Base-by-base conservation (phyloP, 768 basidiomycete genomes). In the Pseudohyphozyma bogoriensis region DNA sequence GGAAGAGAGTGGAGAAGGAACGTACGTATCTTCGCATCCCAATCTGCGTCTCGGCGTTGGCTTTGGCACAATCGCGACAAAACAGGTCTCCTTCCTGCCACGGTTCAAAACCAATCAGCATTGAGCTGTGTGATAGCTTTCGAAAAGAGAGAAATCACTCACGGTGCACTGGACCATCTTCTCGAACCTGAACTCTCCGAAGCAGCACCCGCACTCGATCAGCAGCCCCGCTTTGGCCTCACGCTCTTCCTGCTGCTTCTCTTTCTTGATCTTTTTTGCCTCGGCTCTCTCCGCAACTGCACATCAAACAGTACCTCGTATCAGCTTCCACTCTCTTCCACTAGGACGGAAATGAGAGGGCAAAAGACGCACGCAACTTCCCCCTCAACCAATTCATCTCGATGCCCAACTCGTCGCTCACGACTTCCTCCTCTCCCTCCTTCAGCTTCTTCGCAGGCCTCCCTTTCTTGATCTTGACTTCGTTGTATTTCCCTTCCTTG, bases 141-240 rank as follows among this genome's bases (percentile, higher is more conserved):
- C 7, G 24, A 7, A 20, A 46, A 24, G 26, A 26, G 18, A 37
- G 36, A 26, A 28, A 10, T n/a, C n/a, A n/a, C n/a, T n/a, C n/a
- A n/a, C n/a, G 9, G 42, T 59, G 31, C 35, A 65, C 64, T n/a
- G n/a, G n/a, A n/a, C 29, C 36, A 65, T 50, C 52, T 56, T 58
- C 0, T 55, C 50, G 10, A 59, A 52, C 9, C 46, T 59, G 10
- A n/a, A 50, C 11, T 68, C 67, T 26, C 45, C 32, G 51, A 65
- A 70, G 62, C 69, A 70, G 50, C 69, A 70, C 0, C 69, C 69
- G 50, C 69, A 70, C 36, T 68, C 66, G 57, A 67, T 59, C 31
- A 57, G 57, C 2, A 46, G 39, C 24, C 64, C 64, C 4, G 57
- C 39, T 6, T 51, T 52, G 36, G 57, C 50, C 31, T 65, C 64